Percentiles rank a stretch among this genome's conserved stretches.
Evolutionary conservation across 768 basidiomycete genomes (phyloP).

Genomic region (Gautieria morchelliformis): DNA sequence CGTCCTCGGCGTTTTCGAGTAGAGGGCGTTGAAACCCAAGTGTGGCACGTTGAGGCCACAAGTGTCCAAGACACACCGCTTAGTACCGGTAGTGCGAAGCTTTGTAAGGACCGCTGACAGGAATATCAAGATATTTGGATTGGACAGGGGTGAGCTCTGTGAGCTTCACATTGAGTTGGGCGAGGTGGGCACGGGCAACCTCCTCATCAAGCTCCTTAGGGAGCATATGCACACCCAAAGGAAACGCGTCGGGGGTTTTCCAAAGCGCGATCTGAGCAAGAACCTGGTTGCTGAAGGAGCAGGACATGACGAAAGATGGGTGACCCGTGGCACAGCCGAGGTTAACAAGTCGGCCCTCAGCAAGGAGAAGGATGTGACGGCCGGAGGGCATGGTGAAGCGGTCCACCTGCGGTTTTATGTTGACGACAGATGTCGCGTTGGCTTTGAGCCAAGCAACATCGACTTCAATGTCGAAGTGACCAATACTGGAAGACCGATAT

Average conservation of each 20-base stretch:
- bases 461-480: constrained; percentile 84
- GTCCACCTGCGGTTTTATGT: constrained; percentile 99
- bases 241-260: constrained; percentile 87
- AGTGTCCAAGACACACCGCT: constrained; percentile 10
- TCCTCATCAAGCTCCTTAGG: constrained; percentile 99
- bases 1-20: not conserved
- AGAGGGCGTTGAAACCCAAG: constrained; percentile 6
- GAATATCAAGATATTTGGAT: constrained; percentile 87
- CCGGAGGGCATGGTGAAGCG: constrained; percentile 89
- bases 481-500: constrained; percentile 43
- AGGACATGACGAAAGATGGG: constrained; percentile 99
- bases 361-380: constrained; percentile 93
- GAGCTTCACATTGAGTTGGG: constrained; percentile 88
- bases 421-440: constrained; percentile 72
- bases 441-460: constrained; percentile 98
- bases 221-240: constrained; percentile 95
- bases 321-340: constrained; percentile 98
- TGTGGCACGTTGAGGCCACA: constrained; percentile 12
- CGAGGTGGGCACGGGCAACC: constrained; percentile 93
- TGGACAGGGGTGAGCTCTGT: constrained; percentile 66
- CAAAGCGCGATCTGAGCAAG: constrained; percentile 97
- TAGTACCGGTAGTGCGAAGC: constrained; percentile 60
- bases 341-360: constrained; percentile 98
- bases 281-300: constrained; percentile 98
- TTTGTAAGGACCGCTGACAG: constrained; percentile 74